Base-by-base conservation (phyloP, 345 rosid species). In the Kandelia obovata region DNA sequence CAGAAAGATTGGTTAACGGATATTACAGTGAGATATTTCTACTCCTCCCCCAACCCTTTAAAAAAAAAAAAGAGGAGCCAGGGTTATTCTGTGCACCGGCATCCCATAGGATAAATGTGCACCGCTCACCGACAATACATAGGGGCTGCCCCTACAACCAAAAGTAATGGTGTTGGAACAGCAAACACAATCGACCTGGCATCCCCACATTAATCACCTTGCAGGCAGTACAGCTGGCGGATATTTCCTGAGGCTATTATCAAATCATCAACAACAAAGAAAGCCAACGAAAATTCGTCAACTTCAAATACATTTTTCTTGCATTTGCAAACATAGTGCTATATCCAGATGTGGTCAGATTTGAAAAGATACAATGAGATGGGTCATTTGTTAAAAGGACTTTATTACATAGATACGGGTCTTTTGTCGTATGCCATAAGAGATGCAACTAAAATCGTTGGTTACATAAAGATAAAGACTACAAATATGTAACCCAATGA, bases 221-320 rank as follows among this genome's bases (percentile, higher is more conserved):
- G 99, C 46, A 96, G 89, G 78, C 99, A 90, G 86, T 96, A 96
- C 56, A 96, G 95, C 80, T 96, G 99, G 57, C 99, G 95, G 75
- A 96, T 83, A 78, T 96, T 96, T 75, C 98, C 98, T 0, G 99
- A 84, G 53, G 99, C 98, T 96, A 92, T 61, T 69, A 71, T 11
- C 28, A 15, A 15, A 25, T 43, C 32, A 72, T 43, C 32, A 71
- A 58, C 53, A 74, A 55, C 23, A 7, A 20, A 56, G 62, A 10
- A 58, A 66, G 19, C 27, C 57, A 60, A 21, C 7, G 0, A 56
- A 4, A 43, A 43, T 3, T 34, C 13, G 15, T 21, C 20, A 51
- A 68, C 21, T 49, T 21, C 30, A 43, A 3, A 16, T 34, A 0
- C 49, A 13, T 4, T 13, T 2, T 43, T 13, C 16, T 43, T 13